phyloP scores from a whole-genome alignment of 2,329 filamentous ascomycete genomes.

The Helotiales sp. region DNA sequence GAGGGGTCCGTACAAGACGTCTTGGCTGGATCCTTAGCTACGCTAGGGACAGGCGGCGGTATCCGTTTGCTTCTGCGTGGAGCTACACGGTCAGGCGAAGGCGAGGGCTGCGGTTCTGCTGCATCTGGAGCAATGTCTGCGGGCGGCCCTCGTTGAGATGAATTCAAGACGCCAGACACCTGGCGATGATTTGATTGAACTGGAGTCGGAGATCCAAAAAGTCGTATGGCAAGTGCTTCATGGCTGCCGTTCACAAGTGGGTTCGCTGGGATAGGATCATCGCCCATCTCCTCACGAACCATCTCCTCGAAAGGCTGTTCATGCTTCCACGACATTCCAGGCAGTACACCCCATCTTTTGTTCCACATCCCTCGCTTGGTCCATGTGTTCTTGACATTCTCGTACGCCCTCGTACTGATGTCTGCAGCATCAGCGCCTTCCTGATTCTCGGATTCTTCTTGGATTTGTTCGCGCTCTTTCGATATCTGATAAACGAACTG shows the following conservation, averaged over 20 bases:
- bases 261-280: constrained; percentile 20
- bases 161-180: constrained; percentile 12
- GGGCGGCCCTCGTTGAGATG: constrained; percentile 14
- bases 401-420: constrained; percentile 33
- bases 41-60: constrained; percentile 10
- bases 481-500: constrained; percentile 33
- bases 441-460: constrained; percentile 29
- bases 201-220: constrained; percentile 20
- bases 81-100: constrained; percentile 13
- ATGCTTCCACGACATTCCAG: constrained; percentile 36
- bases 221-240: constrained; percentile 13
- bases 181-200: constrained; percentile 18
- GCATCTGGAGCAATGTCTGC: constrained; percentile 12
- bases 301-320: constrained; percentile 28
- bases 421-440: constrained; percentile 24
- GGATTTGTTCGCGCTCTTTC: constrained; percentile 30
- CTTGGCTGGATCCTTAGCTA: constrained; percentile 17
- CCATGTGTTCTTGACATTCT: constrained; percentile 34
- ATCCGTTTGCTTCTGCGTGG: constrained; percentile 23
- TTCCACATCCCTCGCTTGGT: constrained; percentile 34
- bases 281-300: constrained; percentile 10
- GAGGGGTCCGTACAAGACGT: constrained; percentile 15
- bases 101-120: too few species aligned
- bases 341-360: constrained; percentile 32
- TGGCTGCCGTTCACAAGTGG: constrained; percentile 21